Evolutionary conservation across 73 alveolate genomes (phyloP), one percentile per base, ranked within the genome.

Genomic region (Durusdinium trenchii): DNA sequence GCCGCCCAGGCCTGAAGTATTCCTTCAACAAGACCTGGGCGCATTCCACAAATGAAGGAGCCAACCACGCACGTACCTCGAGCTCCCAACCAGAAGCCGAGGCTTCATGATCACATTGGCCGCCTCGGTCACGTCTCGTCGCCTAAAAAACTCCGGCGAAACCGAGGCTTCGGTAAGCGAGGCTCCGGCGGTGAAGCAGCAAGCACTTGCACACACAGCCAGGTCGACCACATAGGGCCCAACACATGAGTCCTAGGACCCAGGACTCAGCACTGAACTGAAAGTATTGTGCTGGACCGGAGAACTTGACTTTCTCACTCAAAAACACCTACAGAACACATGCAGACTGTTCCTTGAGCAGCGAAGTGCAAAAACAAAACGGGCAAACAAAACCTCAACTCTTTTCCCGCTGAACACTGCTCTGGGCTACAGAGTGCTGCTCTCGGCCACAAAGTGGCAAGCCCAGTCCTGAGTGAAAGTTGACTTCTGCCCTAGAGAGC

Each of bases 201-300:
- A 73, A 16, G 99, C 99, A 40, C 84, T 52, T 14, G 94, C 91
- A 42, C 99, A 94, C 0, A 94, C 99, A 35, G 99, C 99, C 81
- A 94, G 54, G 82, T 94, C 99, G 84, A 94, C 94, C 94, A 94
- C 99, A 46, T 46, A 94, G 69, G 99, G 99, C 93, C 99, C 99
- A 5, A 94, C 54, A 46, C 99, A 94, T 35, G 94, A 75, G 84
- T 94, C 99, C 99, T 94, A 42, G 42, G 32, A 4, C 32, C 23
- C 67, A 82, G 35, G 50, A 36, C 46, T 76, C 69, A 57, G 69
- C n/a, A n/a, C n/a, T n/a, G n/a, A n/a, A n/a, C n/a, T n/a, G n/a
- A n/a, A n/a, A n/a, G n/a, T n/a, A n/a, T n/a, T n/a, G n/a, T n/a
- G n/a, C n/a, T n/a, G n/a, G n/a, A n/a, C n/a, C n/a, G n/a, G n/a